Percentiles rank a stretch among this genome's conserved stretches.
Evolutionary conservation across 768 basidiomycete species (phyloP).

Genomic region (Mycena venus): DNA sequence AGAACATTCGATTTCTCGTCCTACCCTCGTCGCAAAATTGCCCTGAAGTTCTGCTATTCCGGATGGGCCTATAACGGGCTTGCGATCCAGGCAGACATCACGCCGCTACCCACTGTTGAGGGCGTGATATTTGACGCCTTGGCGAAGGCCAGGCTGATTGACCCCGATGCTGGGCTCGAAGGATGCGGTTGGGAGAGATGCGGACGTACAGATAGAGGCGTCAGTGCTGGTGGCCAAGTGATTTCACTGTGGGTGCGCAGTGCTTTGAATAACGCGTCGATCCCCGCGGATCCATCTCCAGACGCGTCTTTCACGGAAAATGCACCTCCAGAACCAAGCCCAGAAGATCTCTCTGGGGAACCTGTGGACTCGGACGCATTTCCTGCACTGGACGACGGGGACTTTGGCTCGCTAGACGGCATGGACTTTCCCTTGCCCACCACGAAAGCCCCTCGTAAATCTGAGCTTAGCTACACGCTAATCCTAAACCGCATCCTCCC

Average conservation of each 20-base stretch:
- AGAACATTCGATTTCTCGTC: slow-evolving; percentile 72
- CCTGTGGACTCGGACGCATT: slow-evolving; percentile 23
- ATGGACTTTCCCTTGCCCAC: slow-evolving; percentile 36
- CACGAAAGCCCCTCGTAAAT: slow-evolving; percentile 33
- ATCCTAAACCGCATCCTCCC: slow-evolving; percentile 92
- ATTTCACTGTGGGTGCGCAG: slow-evolving; percentile 93
- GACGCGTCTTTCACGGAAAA: too few species aligned
- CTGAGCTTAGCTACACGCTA: slow-evolving; percentile 82
- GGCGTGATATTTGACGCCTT: slow-evolving; percentile 86
- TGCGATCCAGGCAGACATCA: slow-evolving; percentile 79
- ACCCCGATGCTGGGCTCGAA: slow-evolving; percentile 78
- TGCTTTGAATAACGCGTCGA: slow-evolving; percentile 53
- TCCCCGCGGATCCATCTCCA: background rate
- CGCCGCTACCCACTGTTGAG: slow-evolving; percentile 92
- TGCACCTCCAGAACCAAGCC: background rate
- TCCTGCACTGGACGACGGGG: slow-evolving; percentile 46
- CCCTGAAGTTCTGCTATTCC: slow-evolving; percentile 92
- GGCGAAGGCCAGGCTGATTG: slow-evolving; percentile 82
- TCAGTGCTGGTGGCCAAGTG: slow-evolving; percentile 95
- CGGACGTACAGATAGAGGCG: slow-evolving; percentile 95
- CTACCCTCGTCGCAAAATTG: slow-evolving; percentile 89
- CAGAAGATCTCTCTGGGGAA: background rate
- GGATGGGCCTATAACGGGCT: slow-evolving; percentile 95
- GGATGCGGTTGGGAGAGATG: slow-evolving; percentile 94
- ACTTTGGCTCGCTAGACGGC: slow-evolving; percentile 53